These are phyloP conservation scores for Cyclospora cayetanensis DNA, from an alignment of 169 alveolate species.

Conservation along the genomic window DNA sequence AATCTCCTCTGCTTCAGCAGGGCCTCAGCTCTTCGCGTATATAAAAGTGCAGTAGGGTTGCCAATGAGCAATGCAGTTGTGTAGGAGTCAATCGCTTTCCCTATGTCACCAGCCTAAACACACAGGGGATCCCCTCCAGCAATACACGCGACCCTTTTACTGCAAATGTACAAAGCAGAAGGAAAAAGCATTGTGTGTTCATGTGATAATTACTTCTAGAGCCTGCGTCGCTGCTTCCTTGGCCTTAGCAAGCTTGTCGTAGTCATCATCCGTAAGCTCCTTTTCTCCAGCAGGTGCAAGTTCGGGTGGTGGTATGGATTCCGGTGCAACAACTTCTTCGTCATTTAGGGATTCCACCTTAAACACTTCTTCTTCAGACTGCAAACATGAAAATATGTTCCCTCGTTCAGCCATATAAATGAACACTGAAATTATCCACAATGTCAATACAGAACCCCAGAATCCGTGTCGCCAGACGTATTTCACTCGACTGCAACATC, in stretches of 20 bases:
- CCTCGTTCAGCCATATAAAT: not conserved
- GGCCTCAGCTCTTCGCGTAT: conserved; percentile 81
- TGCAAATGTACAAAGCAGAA: not conserved
- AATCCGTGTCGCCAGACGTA: too few relatives aligned
- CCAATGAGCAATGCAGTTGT: conserved; percentile 77
- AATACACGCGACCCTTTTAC: too few relatives aligned
- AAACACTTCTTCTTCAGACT: conserved; percentile 74
- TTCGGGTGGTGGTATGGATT: conserved; percentile 77
- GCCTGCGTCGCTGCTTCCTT: conserved; percentile 77
- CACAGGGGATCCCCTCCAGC: not conserved
- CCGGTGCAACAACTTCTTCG: conserved; percentile 75
- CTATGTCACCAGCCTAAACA: conserved; percentile 72
- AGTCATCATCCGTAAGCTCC: conserved; percentile 79
- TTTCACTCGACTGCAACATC: not conserved
- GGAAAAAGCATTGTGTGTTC: not conserved
- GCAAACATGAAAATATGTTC: not conserved
- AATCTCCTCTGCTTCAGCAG: conserved; percentile 77
- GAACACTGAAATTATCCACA: not conserved
- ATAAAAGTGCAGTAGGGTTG: conserved; percentile 82
- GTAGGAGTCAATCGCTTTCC: conserved; percentile 75
- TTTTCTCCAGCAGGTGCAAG: conserved; percentile 79
- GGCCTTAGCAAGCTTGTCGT: conserved; percentile 76
- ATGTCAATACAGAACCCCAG: too few relatives aligned
- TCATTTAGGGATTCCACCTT: conserved; percentile 74
- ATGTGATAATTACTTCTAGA: conserved; percentile 38